Evolutionary conservation across 2,329 filamentous ascomycete genomes (phyloP).

Genomic region (Aspergillus fumigatus): DNA sequence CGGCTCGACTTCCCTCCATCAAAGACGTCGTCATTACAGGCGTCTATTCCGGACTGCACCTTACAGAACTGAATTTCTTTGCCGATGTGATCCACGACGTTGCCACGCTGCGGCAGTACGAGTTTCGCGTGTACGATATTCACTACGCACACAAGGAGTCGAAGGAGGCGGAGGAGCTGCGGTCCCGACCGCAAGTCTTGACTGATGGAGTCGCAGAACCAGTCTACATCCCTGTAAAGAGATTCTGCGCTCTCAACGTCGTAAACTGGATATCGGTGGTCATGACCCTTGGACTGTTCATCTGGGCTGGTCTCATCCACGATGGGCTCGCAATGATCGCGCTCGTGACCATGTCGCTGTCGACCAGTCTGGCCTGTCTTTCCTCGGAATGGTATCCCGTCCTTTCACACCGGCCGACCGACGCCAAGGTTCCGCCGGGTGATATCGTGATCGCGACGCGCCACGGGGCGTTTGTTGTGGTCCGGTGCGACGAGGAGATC

Average conservation of each 20-base stretch:
- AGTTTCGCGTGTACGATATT: conserved; percentile 10
- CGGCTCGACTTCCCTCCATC: conserved; percentile 52
- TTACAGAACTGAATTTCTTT: conserved; percentile 58
- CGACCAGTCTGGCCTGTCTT: conserved; percentile 52
- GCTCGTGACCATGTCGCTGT: conserved; percentile 49
- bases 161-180: background rate
- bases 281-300: conserved; percentile 16
- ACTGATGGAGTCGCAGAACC: background rate
- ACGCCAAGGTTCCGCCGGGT: conserved; percentile 48
- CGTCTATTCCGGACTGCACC: conserved; percentile 52
- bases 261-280: conserved; percentile 50
- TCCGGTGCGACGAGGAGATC: conserved; percentile 56
- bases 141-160: background rate
- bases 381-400: conserved; percentile 56
- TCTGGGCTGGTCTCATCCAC: conserved; percentile 28
- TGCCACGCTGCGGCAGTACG: conserved; percentile 3
- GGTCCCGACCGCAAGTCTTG: background rate
- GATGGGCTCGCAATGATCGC: conserved; percentile 53
- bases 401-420: conserved; percentile 49
- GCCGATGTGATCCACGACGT: conserved; percentile 55
- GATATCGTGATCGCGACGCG: conserved; percentile 61
- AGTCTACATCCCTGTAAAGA: conserved; percentile 23
- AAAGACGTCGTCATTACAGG: conserved; percentile 51
- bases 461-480: conserved; percentile 55
- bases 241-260: conserved; percentile 51